A percentile compares a stretch with the other conserved stretches of the same genome.
phyloP scores from a whole-genome alignment of 768 basidiomycete genomes.

The Tulasnella sp. region DNA sequence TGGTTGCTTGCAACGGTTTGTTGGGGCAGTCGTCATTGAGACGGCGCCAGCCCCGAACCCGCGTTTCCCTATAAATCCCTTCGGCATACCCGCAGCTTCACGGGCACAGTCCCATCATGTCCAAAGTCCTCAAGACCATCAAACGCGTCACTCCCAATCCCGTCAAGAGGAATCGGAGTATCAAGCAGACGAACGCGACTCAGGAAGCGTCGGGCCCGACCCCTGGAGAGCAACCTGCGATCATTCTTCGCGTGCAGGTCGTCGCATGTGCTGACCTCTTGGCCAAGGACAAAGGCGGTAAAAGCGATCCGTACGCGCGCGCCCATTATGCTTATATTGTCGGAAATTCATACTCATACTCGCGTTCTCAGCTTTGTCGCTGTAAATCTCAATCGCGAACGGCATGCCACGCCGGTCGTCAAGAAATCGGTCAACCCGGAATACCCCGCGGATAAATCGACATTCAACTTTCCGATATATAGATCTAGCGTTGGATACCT shows the following conservation, averaged over 20 bases:
- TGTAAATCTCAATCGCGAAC: slow-evolving; percentile 45
- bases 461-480: slow-evolving; percentile 83
- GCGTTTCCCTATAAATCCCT: background rate
- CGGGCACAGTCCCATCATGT: background rate
- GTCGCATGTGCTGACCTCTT: slow-evolving; percentile 49
- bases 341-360: background rate
- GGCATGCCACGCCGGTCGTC: slow-evolving; percentile 60
- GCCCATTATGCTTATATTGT: background rate
- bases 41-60: background rate
- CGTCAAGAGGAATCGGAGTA: background rate
- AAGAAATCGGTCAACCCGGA: slow-evolving; percentile 62
- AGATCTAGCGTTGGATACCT: slow-evolving; percentile 60
- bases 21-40: background rate
- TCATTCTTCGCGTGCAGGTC: slow-evolving; percentile 56
- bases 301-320: slow-evolving; percentile 53
- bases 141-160: slow-evolving; percentile 1
- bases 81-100: background rate
- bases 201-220: background rate
- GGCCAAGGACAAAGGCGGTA: slow-evolving; percentile 55
- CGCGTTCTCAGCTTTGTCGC: slow-evolving; percentile 47
- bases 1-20: background rate
- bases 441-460: slow-evolving; percentile 57
- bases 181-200: background rate
- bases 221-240: slow-evolving; percentile 46
- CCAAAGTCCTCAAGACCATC: background rate